Evolutionary conservation across 805 yeast genomes (phyloP).

Genomic region (Hanseniaspora thailandica): DNA sequence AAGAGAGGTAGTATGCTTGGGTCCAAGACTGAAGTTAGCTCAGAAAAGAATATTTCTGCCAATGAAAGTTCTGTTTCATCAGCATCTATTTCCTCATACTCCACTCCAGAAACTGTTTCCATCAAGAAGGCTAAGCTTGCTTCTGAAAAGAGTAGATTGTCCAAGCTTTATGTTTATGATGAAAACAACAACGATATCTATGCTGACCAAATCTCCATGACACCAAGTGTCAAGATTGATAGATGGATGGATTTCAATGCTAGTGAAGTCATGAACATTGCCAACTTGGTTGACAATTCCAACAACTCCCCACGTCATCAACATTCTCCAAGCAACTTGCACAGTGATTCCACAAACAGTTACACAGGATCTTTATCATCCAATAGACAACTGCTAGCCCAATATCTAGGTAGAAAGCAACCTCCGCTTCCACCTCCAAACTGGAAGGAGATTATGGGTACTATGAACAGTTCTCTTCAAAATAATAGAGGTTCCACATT

Average conservation of each 20-base stretch:
- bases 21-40: neutral
- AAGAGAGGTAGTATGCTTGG: slow-evolving; percentile 9
- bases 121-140: slow-evolving; percentile 6
- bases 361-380: neutral
- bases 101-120: slow-evolving; percentile 3
- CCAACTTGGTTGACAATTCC: slow-evolving; percentile 10
- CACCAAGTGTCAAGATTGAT: slow-evolving; percentile 25
- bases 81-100: slow-evolving; percentile 1
- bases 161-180: slow-evolving; percentile 13
- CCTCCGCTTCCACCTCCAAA: slow-evolving; percentile 11
- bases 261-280: slow-evolving; percentile 13
- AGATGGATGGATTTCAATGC: slow-evolving; percentile 28
- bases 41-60: neutral
- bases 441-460: neutral
- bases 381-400: slow-evolving; percentile 11
- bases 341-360: neutral
- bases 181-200: slow-evolving; percentile 20
- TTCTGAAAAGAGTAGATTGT: slow-evolving; percentile 5
- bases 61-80: neutral
- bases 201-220: slow-evolving; percentile 19
- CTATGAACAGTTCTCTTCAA: slow-evolving; percentile 10
- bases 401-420: slow-evolving; percentile 13
- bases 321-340: neutral
- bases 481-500: slow-evolving; percentile 10
- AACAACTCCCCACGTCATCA: neutral